phyloP scores from a whole-genome alignment of 768 basidiomycete genomes.

The Postia placenta region DNA sequence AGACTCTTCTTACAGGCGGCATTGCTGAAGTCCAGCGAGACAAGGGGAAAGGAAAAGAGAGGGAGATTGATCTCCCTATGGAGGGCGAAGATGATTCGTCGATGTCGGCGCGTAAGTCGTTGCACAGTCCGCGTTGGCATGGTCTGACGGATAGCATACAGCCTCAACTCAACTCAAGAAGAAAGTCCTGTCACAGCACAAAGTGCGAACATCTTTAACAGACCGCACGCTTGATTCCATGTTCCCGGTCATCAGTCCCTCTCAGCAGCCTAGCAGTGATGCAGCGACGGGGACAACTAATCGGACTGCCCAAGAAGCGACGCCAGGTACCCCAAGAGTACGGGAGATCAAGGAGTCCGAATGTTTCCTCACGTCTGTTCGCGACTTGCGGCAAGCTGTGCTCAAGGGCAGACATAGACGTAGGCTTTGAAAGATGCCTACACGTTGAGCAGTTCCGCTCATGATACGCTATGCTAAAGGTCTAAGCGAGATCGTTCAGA shows the following conservation, averaged over 20 bases:
- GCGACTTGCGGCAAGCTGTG: slow-evolving; percentile 52
- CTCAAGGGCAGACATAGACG: slow-evolving; percentile 62
- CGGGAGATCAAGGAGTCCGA: slow-evolving; percentile 67
- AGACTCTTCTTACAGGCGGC: slow-evolving; percentile 61
- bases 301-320: slow-evolving; percentile 36
- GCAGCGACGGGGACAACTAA: slow-evolving; percentile 14
- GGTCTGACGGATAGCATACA: no score
- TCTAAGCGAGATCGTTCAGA: slow-evolving; percentile 74
- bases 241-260: slow-evolving; percentile 57
- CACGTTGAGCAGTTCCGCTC: no score
- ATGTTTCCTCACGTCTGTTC: slow-evolving; percentile 73
- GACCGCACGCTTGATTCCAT: slow-evolving; percentile 94
- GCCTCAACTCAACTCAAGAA: slow-evolving; percentile 27
- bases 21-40: slow-evolving; percentile 29
- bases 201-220: slow-evolving; percentile 83
- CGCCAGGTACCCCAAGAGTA: slow-evolving; percentile 17
- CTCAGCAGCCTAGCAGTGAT: slow-evolving; percentile 9
- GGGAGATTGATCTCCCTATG: slow-evolving; percentile 20
- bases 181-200: slow-evolving; percentile 73
- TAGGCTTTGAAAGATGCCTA: slow-evolving; percentile 30
- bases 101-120: slow-evolving; percentile 8
- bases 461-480: slow-evolving; percentile 47
- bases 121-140: no score
- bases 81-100: slow-evolving; percentile 18
- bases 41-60: slow-evolving; percentile 33